Conservation (phyloP, 805 yeast species). For the Ogataea saltuana region DNA sequence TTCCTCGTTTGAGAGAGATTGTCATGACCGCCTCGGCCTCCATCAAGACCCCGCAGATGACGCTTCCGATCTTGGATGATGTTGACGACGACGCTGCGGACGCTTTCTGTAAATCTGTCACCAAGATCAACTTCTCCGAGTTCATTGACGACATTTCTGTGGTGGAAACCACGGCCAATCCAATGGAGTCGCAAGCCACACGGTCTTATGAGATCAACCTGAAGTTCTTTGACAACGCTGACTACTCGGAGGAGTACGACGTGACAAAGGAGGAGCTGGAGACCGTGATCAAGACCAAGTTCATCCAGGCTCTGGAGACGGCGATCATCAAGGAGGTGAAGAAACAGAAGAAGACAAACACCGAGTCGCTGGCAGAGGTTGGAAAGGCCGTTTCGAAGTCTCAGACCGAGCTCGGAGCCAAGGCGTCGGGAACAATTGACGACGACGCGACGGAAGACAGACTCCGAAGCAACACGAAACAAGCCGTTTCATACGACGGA, state of each 20-base stretch:
- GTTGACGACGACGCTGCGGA: conserved; percentile 88
- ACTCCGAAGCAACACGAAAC: conserved; percentile 64
- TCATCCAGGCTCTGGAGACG: conserved; percentile 69
- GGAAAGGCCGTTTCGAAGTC: conserved; percentile 70
- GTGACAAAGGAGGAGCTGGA: conserved; percentile 79
- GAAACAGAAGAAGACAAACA: conserved; percentile 62
- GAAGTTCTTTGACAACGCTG: conserved; percentile 71
- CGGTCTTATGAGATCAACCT: conserved; percentile 77
- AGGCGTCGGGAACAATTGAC: conserved; percentile 34
- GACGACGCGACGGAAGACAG: conserved; percentile 67
- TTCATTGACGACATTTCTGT: conserved; percentile 83
- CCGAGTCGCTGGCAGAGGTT: conserved; percentile 57
- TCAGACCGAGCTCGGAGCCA: conserved; percentile 44
- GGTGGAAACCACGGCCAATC: conserved; percentile 79
- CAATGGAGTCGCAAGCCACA: conserved; percentile 43
- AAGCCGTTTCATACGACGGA: conserved; percentile 88
- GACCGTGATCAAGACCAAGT: conserved; percentile 58
- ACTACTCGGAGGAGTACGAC: conserved; percentile 87
- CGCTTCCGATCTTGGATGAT: conserved; percentile 77
- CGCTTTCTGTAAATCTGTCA: conserved; percentile 87
- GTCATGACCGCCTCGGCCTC: conserved; percentile 97
- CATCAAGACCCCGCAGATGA: conserved; percentile 99
- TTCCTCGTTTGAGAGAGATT: conserved; percentile 99
- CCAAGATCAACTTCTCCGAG: conserved; percentile 82
- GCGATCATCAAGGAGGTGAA: conserved; percentile 78